Conservation (phyloP, 768 basidiomycete species). For the Tephrocybe sp. region DNA sequence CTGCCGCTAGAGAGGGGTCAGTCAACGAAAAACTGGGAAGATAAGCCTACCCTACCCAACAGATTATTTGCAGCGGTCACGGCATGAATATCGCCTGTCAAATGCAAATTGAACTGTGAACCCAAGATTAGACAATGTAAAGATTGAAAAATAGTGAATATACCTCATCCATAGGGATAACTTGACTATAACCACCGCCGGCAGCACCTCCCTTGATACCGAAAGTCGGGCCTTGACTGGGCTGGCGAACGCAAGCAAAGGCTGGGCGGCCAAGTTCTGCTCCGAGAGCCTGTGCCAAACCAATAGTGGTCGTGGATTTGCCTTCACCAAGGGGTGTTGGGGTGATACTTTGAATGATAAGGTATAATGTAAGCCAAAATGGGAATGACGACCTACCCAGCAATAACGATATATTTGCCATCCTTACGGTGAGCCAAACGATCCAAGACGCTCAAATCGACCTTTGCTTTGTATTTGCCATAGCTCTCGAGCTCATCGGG, state of each 20-base stretch:
- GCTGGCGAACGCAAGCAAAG: conserved; percentile 97
- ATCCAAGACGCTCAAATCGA: conserved; percentile 85
- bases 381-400: conserved; percentile 52
- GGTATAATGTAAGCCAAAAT: not conserved
- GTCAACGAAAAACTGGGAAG: not conserved
- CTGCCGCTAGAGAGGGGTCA: conserved; percentile 62
- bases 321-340: conserved; percentile 97
- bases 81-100: conserved; percentile 97
- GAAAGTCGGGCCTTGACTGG: conserved; percentile 97
- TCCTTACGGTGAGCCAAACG: conserved; percentile 81
- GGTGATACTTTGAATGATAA: conserved; percentile 61
- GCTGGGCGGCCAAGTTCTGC: conserved; percentile 90
- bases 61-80: conserved; percentile 97
- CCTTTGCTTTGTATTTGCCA: conserved; percentile 96
- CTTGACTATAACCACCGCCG: conserved; percentile 96
- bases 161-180: conserved; percentile 99
- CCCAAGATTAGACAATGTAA: not conserved
- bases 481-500: conserved; percentile 90
- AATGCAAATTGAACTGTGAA: conserved; percentile 85
- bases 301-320: conserved; percentile 97
- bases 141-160: conserved; percentile 3
- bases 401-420: conserved; percentile 95
- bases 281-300: conserved; percentile 93
- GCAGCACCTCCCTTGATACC: conserved; percentile 99
- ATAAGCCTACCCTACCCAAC: conserved; percentile 53